Evolutionary conservation across 2,329 filamentous ascomycete species (phyloP), one percentile per base, ranked within the genome.

Genomic region (Aspergillus piperis): DNA sequence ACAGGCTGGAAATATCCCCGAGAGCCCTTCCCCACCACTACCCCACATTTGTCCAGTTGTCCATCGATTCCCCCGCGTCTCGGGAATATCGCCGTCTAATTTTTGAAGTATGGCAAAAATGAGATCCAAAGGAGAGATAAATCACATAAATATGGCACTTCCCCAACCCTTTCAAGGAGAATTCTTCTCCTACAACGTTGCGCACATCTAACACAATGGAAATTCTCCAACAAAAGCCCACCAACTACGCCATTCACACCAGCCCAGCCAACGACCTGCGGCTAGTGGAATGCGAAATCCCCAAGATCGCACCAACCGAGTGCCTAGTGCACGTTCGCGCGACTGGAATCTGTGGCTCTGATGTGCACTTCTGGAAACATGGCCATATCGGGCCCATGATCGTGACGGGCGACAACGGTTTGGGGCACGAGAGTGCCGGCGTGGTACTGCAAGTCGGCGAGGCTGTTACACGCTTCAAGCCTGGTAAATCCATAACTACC

Each of bases 331-430:
- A 65, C 19, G 59, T 66, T 25, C 61, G 65, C 13, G 64, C 64
- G 17, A 66, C 61, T 3, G 64, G 62, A 3, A 67, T 65, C 58
- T 64, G 64, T 47, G 62, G 65, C 54, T 66, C 64, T 2, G 64
- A 67, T 21, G 62, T 66, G 5, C 64, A 67, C 38, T 67, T 66
- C 53, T 67, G 65, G 65, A 64, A 67, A 42, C 65, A 66, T 36
- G 65, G 65, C 13, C 58, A 58, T 8, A 66, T 67, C 3, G 64
- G 65, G 1, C 58, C 57, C 1, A 66, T 66, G 62, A 42, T 67
- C 8, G 65, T 67, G 15, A 67, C 60, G 1, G 63, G 62, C 0
- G 65, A 67, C 44, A 67, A 66, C n/a, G 65, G 65, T 2, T 53
- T 67, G 3, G 65, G 65, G 5, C 65, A 67, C 41, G 65, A 67